Base-by-base conservation (phyloP, 2,329 filamentous ascomycete genomes). In the Botryotinia calthae region DNA sequence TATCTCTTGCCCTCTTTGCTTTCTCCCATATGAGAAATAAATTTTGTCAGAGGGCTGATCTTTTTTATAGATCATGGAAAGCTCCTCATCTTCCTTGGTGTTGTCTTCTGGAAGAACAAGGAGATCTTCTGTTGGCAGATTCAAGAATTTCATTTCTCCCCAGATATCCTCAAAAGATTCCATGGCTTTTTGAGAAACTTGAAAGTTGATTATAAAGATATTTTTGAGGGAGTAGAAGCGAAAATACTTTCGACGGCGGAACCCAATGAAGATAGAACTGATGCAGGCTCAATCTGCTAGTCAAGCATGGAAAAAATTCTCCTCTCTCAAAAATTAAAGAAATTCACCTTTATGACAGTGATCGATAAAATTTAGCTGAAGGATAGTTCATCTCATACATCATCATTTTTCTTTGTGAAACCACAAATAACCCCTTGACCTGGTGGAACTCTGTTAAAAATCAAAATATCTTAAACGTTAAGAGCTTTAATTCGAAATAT, bases 21-120 rank as follows among this genome's bases (percentile, higher is more conserved):
- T 6, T 2, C 14, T 9, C 2, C 5, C 6, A 34, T 12, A 1
- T n/a, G 44, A 7, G 44, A 7, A 37, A 20, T 6, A 3, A 1
- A n/a, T 9, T 4, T 37, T 37, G 1, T 16, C 9, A 31, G 14
- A 18, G 16, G 22, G 25, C 22, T 51, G 31, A n/a, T n/a, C 20
- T 51, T 18, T 14, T 4, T 4, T 10, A 6, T 51, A 16, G 3
- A 9, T 20, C 16, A 16, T n/a, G 2, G 22, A n/a, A 4, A n/a
- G 5, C 1, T 25, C 44, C 5, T 37, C 7, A 10, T 5, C 8
- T 28, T 66, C 25, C 5, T 20, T 4, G 18, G n/a, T 20, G 0
- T 5, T 66, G 34, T 66, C 31, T 37, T 37, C 31, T 51, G 5
- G 2, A 0, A 65, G 10, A 65, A 34, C 10, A 16, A 46, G 2